Percentiles rank a stretch among this genome's conserved stretches.
phyloP scores from a whole-genome alignment of 495 filamentous ascomycete genomes.

The Penicillium parvum region DNA sequence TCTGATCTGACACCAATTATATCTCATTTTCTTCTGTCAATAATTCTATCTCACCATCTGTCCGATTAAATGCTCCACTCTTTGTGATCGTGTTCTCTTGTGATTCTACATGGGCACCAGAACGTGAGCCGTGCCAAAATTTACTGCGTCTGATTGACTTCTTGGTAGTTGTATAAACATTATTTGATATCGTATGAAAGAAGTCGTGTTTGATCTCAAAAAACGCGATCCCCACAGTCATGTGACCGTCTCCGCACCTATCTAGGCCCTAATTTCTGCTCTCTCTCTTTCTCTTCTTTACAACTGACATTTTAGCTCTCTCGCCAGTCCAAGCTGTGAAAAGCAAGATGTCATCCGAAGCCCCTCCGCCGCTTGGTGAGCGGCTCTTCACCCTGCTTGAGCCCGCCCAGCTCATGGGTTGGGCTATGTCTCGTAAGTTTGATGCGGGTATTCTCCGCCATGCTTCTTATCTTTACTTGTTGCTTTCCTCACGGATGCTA shows the following conservation, averaged over 20 bases:
- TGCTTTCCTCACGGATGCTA: not conserved
- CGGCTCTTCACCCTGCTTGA: constrained; percentile 25
- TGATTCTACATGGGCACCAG: constrained; percentile 17
- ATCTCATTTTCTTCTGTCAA: constrained; percentile 23
- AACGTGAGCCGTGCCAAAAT: constrained; percentile 16
- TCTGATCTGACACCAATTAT: constrained; percentile 17
- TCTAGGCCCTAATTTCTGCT: constrained; percentile 1
- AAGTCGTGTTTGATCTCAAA: too few relatives aligned
- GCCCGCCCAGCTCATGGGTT: constrained; percentile 26
- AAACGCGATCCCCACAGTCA: too few relatives aligned
- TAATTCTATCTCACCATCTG: constrained; percentile 15
- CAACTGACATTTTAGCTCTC: not conserved
- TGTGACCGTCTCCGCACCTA: not conserved
- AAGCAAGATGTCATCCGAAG: constrained; percentile 13
- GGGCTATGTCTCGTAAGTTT: constrained; percentile 36
- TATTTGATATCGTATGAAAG: too few relatives aligned
- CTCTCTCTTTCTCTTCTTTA: not conserved
- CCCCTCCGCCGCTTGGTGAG: constrained; percentile 14
- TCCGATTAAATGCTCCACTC: constrained; percentile 7
- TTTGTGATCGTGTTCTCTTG: constrained; percentile 15
- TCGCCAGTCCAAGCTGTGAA: too few relatives aligned
- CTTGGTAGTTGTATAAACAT: too few relatives aligned
- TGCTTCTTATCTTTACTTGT: too few relatives aligned
- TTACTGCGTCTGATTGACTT: constrained; percentile 7
- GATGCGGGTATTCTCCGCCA: too few relatives aligned